Conservation (phyloP, 306 rosid genomes). For the Casuarina equisetifolia region DNA sequence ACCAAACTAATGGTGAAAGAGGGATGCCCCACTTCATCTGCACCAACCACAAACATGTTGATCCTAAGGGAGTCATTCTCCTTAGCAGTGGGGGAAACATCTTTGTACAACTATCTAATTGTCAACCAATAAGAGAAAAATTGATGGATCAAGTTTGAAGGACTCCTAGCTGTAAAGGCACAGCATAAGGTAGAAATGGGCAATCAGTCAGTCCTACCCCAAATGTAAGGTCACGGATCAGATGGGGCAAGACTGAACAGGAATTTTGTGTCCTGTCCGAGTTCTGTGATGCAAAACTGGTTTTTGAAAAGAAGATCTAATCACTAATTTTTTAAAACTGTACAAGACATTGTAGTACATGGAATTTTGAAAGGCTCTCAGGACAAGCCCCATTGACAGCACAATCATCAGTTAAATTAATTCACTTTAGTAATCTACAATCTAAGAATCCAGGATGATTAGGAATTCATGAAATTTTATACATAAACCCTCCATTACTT, state of each 20-base stretch:
- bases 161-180: slow-evolving; percentile 36
- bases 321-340: slow-evolving; percentile 37
- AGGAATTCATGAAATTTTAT: slow-evolving; percentile 48
- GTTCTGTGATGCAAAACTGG: slow-evolving; percentile 14
- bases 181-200: not conserved
- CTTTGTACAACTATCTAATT: slow-evolving; percentile 32
- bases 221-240: not conserved
- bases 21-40: slow-evolving; percentile 34
- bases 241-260: slow-evolving; percentile 3
- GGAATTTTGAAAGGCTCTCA: slow-evolving; percentile 35
- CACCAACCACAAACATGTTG: slow-evolving; percentile 33
- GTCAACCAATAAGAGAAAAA: slow-evolving; percentile 38
- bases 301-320: slow-evolving; percentile 30
- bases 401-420: slow-evolving; percentile 46
- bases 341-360: slow-evolving; percentile 60
- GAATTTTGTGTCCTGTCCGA: not conserved
- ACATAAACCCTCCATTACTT: slow-evolving; percentile 49
- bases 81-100: slow-evolving; percentile 29
- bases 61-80: not conserved
- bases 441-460: slow-evolving; percentile 39
- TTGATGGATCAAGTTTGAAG: slow-evolving; percentile 23
- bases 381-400: slow-evolving; percentile 42
- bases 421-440: slow-evolving; percentile 47
- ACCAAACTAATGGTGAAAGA: slow-evolving; percentile 3
- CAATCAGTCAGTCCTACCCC: slow-evolving; percentile 4